Base-by-base conservation (phyloP, 73 alveolate species). In the Vitrella brassicaformis region DNA sequence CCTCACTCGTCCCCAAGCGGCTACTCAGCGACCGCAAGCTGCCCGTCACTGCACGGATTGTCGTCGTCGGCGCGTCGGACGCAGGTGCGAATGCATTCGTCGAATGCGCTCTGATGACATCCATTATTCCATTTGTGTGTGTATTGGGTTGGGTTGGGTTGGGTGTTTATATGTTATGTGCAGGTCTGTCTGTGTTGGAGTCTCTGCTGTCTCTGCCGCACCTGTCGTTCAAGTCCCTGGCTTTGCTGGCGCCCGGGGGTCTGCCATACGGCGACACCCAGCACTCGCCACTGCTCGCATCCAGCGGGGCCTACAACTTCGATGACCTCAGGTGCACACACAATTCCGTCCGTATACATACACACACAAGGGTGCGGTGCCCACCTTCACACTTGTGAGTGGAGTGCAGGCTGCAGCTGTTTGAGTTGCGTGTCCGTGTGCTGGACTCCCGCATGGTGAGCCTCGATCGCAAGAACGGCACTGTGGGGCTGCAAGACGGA, bases 1-100 rank as follows among this genome's bases (percentile, higher is more conserved):
- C n/a, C n/a, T n/a, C n/a, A n/a, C n/a, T n/a, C n/a, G n/a, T n/a
- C n/a, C n/a, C n/a, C n/a, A n/a, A n/a, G n/a, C n/a, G n/a, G n/a
- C n/a, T n/a, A n/a, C n/a, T n/a, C n/a, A n/a, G n/a, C n/a, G n/a
- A n/a, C n/a, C n/a, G 14, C 22, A 94, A 94, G 81, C 91, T 94
- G 29, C 97, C 93, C 22, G 93, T 91, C 89, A 94, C 91, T 81
- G 86, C 96, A 30, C 88, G 98, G 71, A 91, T 94, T 27, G 98
- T 94, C 32, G 91, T 92, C 0, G 86, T 89, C 25, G 97, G 97
- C 1, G 95, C 94, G 30, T 70, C 90, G 66, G 97, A 89, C 86
- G n/a, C n/a, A n/a, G n/a, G n/a, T n/a, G n/a, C n/a, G n/a, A n/a
- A n/a, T n/a, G n/a, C n/a, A n/a, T n/a, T n/a, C n/a, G n/a, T n/a